Percentiles rank a stretch among this genome's conserved stretches.
Conservation (phyloP, 176 grass and related monocot species). For the Aegilops speltoides region DNA sequence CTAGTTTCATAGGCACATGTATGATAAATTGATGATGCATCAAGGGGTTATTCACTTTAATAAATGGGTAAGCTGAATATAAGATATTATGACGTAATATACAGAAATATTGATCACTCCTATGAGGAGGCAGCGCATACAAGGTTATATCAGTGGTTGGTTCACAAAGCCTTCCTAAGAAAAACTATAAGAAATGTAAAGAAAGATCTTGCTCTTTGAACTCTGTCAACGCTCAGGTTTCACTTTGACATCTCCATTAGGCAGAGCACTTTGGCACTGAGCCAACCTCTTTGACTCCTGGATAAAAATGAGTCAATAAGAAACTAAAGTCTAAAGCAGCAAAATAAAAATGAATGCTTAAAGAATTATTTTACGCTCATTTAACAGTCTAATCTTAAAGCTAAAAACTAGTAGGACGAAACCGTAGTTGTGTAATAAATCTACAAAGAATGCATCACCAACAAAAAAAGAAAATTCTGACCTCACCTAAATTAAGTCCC, state of each 20-base stretch:
- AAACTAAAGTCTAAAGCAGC: not conserved
- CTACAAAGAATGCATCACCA: not conserved
- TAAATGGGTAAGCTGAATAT: not conserved
- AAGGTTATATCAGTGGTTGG: not conserved
- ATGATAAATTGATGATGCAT: not conserved
- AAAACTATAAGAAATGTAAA: not conserved
- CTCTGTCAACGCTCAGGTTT: conserved; percentile 41
- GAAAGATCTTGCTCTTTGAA: not conserved
- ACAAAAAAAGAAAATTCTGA: not conserved
- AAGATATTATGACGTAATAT: conserved; percentile 1
- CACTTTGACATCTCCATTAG: conserved; percentile 82
- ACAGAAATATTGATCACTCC: not conserved
- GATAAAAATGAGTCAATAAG: conserved; percentile 7
- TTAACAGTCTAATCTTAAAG: not conserved
- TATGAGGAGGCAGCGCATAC: not conserved
- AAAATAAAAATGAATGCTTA: not conserved
- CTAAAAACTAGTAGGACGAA: not conserved
- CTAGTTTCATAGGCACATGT: too few relatives aligned
- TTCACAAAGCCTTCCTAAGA: conserved; percentile 24
- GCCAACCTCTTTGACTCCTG: conserved; percentile 12
- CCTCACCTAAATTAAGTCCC: not conserved
- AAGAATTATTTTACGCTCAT: too few relatives aligned
- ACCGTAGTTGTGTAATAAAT: not conserved
- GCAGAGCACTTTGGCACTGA: conserved; percentile 63
- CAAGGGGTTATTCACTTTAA: not conserved